Base-by-base conservation (phyloP, 179 eudicot genomes). In the Silene noctiflora region DNA sequence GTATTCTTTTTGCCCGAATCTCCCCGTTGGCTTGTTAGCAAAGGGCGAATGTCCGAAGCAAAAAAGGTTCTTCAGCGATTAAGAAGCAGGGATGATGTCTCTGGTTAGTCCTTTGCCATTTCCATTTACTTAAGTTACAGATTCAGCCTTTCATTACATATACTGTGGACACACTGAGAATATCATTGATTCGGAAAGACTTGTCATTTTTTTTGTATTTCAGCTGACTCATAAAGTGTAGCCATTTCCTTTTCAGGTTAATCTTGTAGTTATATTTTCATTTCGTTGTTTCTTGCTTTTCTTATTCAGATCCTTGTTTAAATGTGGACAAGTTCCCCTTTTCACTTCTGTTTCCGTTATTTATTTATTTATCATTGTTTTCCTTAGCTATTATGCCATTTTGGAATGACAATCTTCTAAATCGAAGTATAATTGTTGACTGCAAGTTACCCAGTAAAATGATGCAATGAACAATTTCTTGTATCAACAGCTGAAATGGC, bases 21-120 rank as follows among this genome's bases (percentile, higher is more conserved):
- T 79, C 97, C 97, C 76, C 90, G 97, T 59, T 93, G 97, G 97
- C 96, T 93, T 82, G 94, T 93, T 74, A 93, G 97, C 78, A 91
- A 93, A 82, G 97, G 97, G 58, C 83, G 88, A 42, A 91, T 93
- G 96, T 66, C 69, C 1, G 97, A 93, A 82, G 97, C 97, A 69
- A 93, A 85, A 73, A 84, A 83, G 77, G 92, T 91, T 76, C 88
- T 93, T 84, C 92, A 89, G 86, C 86, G 86, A 73, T 75, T 93
- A 64, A 92, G 96, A 56, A 91, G 90, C 76, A 87, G 83, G 71
- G 91, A 93, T 82, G 94, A 93, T 81, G 96, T 93, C 63, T 81
- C 92, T 65, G 94, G 97, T 91, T 33, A 87, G 88, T 86, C 31
- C 74, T 53, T 4, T 61, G n/a, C 39, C 35, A 16, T 4, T 46